Evolutionary conservation across 352 stramenopile species (phyloP), one percentile per base, ranked within the genome.

Genomic region (Phytophthora fragariaefolia): DNA sequence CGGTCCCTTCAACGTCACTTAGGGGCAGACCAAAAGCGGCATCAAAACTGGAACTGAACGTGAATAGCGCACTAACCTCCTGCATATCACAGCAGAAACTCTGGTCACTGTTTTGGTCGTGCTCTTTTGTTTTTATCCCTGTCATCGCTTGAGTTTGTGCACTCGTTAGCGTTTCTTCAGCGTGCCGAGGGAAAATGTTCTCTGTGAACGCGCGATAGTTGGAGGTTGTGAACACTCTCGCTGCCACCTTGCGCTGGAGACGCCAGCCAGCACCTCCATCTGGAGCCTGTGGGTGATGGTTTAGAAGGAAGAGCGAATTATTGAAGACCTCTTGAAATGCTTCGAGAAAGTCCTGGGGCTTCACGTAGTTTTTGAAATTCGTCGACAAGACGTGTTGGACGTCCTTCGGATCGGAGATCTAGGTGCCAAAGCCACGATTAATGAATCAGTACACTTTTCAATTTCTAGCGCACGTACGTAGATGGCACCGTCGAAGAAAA

Each of bases 211-310:
- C 58, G n/a, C 74, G 73, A 15, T 89, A 88, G 42, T 89, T 89
- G 22, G 54, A 66, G 2, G 76, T 83, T 27, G 85, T 95, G 24
- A 97, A 97, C 26, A 98, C 93, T 50, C 95, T 92, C 24, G 87
- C 93, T 49, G 90, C 89, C 24, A 84, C 82, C 51, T 96, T 96
- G 56, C 89, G 82, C 58, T 97, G 89, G 5, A 91, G 53, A 1
- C 73, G 60, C 89, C 89, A 97, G 36, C 73, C 78, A 55, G 59
- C 74, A 28, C 86, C 86, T 20, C 87, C 75, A 46, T 87, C 80
- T 1, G 63, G 56, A 15, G 71, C 73, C 57, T 85, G 47, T 13
- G 69, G 53, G 58, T 90, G 84, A 55, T 90, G 84, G 54, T 91
- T 93, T 69, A 89, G 74, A n/a, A 75, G 77, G 34, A 93, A 93